Evolutionary conservation across 129 eudicot genomes (phyloP).

Genomic region (Deinandra increscens): DNA sequence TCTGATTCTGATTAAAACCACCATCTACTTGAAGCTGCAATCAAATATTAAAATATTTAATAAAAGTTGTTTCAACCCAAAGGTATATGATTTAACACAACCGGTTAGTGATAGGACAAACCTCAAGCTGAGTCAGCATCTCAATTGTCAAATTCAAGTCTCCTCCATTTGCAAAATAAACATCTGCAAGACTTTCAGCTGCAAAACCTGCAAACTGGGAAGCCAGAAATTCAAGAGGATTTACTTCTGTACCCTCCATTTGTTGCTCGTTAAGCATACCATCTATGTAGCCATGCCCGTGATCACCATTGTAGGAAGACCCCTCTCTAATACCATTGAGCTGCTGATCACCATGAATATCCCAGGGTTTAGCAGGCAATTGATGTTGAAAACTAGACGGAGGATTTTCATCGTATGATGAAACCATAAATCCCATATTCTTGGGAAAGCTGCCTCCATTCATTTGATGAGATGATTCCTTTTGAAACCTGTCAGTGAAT

Average conservation of each 20-base stretch:
- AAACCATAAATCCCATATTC: constrained; percentile 41
- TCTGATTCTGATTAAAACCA: constrained; percentile 58
- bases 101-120: constrained; percentile 27
- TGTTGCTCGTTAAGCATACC: constrained; percentile 61
- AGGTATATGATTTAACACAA: not conserved
- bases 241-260: constrained; percentile 45
- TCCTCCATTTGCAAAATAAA: constrained; percentile 70
- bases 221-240: constrained; percentile 70
- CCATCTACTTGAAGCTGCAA: constrained; percentile 77
- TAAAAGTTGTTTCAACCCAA: constrained; percentile 8
- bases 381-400: constrained; percentile 48
- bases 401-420: constrained; percentile 40
- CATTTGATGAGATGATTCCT: constrained; percentile 43
- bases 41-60: constrained; percentile 11
- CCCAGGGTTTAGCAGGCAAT: constrained; percentile 60
- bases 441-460: constrained; percentile 44
- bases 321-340: constrained; percentile 40
- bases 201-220: constrained; percentile 86
- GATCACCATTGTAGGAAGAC: constrained; percentile 44
- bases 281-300: constrained; percentile 40
- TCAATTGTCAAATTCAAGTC: constrained; percentile 81
- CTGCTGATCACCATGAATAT: constrained; percentile 53
- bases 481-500: constrained; percentile 43
- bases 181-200: constrained; percentile 84
- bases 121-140: constrained; percentile 97